phyloP scores from a whole-genome alignment of 1,284 basidiomycete genomes.

The Mycena sp. region DNA sequence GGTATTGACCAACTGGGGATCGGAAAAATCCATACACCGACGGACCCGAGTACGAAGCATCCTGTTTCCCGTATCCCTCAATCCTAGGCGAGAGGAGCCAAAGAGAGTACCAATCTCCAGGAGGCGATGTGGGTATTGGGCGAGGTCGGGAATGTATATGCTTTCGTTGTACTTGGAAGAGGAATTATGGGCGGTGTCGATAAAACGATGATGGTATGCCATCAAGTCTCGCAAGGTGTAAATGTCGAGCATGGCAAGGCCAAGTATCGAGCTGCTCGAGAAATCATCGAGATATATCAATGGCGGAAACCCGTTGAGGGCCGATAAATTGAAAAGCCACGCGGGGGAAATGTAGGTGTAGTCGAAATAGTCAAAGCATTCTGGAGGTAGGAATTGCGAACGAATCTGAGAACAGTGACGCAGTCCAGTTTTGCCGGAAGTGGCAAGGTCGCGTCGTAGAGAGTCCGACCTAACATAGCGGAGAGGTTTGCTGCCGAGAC shows the following conservation, averaged over 20 bases:
- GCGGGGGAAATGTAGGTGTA: constrained; percentile 76
- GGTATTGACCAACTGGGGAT: constrained; percentile 55
- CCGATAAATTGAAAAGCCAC: constrained; percentile 69
- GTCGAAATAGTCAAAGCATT: constrained; percentile 68
- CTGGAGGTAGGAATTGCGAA: constrained; percentile 52
- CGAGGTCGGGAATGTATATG: constrained; percentile 58
- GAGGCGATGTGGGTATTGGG: constrained; percentile 54
- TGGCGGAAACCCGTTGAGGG: constrained; percentile 52
- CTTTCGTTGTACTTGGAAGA: constrained; percentile 56
- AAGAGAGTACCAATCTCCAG: constrained; percentile 77
- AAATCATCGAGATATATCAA: constrained; percentile 52
- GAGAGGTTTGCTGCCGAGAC: constrained; percentile 71
- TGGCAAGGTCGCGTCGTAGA: constrained; percentile 59
- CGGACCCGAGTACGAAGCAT: constrained; percentile 58
- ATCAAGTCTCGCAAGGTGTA: constrained; percentile 61
- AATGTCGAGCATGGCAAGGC: constrained; percentile 55
- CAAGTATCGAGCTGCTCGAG: constrained; percentile 59
- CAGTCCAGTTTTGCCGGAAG: constrained; percentile 64
- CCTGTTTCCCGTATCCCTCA: constrained; percentile 53
- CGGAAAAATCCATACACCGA: constrained; percentile 62
- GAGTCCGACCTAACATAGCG: constrained; percentile 71
- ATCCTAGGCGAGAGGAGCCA: constrained; percentile 71
- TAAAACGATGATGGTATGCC: constrained; percentile 74
- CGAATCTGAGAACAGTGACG: constrained; percentile 58
- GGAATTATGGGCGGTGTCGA: constrained; percentile 58